These are phyloP conservation scores for Phyllosticta capitalensis DNA, from an alignment of 2,329 filamentous ascomycete genomes.

Conservation along the genomic window DNA sequence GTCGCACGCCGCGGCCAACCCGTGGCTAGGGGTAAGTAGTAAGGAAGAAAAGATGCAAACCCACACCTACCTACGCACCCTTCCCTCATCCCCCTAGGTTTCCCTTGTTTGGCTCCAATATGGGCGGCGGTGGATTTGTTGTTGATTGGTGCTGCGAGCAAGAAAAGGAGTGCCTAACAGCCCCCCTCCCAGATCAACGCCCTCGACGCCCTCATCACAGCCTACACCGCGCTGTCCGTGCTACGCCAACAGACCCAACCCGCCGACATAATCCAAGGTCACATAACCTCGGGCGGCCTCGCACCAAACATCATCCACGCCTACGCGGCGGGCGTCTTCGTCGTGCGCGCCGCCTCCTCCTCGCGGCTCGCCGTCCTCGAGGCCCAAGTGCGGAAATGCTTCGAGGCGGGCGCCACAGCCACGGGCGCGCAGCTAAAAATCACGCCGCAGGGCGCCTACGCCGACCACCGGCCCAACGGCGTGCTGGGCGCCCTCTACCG, in stretches of 20 bases:
- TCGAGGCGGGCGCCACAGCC: constrained; percentile 38
- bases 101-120: too few species aligned
- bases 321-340: constrained; percentile 28
- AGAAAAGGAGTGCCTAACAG: too few species aligned
- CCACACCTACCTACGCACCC: too few species aligned
- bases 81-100: too few species aligned
- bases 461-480: constrained; percentile 47
- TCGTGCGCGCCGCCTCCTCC: constrained; percentile 25
- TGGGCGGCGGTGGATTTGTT: too few species aligned
- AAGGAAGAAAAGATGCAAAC: too few species aligned
- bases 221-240: constrained; percentile 21
- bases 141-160: too few species aligned
- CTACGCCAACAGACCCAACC: constrained; percentile 32
- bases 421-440: constrained; percentile 43
- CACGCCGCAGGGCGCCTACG: constrained; percentile 37
- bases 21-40: constrained; percentile 15
- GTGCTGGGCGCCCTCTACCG: constrained; percentile 28
- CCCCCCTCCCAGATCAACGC: constrained; percentile 24
- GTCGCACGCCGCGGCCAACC: constrained; percentile 27
- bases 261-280: constrained; percentile 30
- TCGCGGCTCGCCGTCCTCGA: constrained; percentile 23
- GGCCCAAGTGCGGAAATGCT: constrained; percentile 31
- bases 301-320: constrained; percentile 32
- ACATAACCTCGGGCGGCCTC: constrained; percentile 22
- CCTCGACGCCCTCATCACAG: constrained; percentile 20